Evolutionary conservation across 768 basidiomycete species (phyloP), one percentile per base, ranked within the genome.

Genomic region (Exsudoporus frostii): DNA sequence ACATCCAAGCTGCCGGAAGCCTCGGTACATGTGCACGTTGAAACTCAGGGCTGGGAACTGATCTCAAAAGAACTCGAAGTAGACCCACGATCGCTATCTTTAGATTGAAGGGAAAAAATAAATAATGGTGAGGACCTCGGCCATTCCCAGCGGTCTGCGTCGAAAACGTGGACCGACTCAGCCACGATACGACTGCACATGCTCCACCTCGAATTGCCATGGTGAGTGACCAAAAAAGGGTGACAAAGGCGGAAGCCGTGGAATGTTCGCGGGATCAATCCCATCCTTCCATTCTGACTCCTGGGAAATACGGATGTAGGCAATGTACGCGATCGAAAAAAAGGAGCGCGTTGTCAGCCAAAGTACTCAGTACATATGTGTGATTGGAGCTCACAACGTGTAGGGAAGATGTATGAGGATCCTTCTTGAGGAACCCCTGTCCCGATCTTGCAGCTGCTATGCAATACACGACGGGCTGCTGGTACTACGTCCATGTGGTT

Each of bases 1-100:
- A 13, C 14, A 2, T 19, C 32, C 39, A 49, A 5, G 39, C 20
- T n/a, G 14, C 30, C 33, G n/a, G 37, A 36, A 32, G 36, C 33
- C 56, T 38, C 8, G 42, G 29, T n/a, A 20, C 8, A 15, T 27
- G 27, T 55, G 24, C 24, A 44, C 41, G 45, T 40, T 47, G 33
- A 29, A 24, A 39, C 20, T 48, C 39, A 36, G 41, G 22, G 42
- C 51, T 56, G 58, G 25, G 58, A 60, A 56, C 29, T 41, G 39
- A 45, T 55, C 20, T 40, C 30, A 19, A 19, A 34, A 34, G 43
- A 29, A 41, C 3, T 14, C 22, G 29, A 13, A 36, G 10, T 3
- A 44, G 29, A 45, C 56, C 38, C 51, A 63, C 42, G 57, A 42
- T 34, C 48, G 32, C 49, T 45, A 59, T 60, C 57, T 60, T 60